phyloP scores from a whole-genome alignment of 2,329 filamentous ascomycete genomes.

The Aureobasidium melanogenum region DNA sequence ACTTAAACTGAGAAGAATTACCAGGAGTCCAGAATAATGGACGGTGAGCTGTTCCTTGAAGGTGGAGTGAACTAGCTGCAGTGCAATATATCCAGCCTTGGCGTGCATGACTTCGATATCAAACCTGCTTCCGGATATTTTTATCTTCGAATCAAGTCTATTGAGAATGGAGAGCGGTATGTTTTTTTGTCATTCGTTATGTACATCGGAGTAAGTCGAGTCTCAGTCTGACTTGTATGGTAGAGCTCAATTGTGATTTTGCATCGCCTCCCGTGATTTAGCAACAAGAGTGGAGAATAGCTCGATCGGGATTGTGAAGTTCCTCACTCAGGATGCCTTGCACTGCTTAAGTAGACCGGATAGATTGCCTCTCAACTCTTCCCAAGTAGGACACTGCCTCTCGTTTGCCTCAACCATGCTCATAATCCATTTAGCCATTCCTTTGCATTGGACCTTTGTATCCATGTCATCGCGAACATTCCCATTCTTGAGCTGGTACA shows the following conservation, averaged over 20 bases:
- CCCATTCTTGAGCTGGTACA: slow-evolving; percentile 27
- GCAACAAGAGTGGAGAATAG: neutral
- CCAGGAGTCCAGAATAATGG: too few relatives aligned
- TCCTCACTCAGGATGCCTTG: neutral
- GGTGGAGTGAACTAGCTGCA: neutral
- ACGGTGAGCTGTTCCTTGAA: too few relatives aligned
- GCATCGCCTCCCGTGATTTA: too few relatives aligned
- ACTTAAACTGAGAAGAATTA: neutral
- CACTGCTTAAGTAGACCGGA: neutral
- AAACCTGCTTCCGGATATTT: neutral
- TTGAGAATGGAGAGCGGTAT: too few relatives aligned
- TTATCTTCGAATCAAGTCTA: too few relatives aligned
- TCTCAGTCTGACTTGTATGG: neutral
- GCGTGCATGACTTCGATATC: neutral
- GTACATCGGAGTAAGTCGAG: neutral
- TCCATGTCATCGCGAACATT: slow-evolving; percentile 25
- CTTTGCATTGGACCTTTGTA: slow-evolving; percentile 15
- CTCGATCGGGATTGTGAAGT: neutral
- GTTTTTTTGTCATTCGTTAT: neutral
- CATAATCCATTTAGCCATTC: slow-evolving; percentile 22
- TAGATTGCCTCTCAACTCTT: slow-evolving; percentile 18
- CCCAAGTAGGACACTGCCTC: slow-evolving; percentile 22
- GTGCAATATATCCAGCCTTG: slow-evolving; percentile 1
- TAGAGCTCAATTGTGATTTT: too few relatives aligned
- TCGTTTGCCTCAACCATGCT: slow-evolving; percentile 28